Evolutionary conservation across 192 early-diverging fungal species (phyloP), one percentile per base, ranked within the genome.

Genomic region (Cladochytrium replicatum): DNA sequence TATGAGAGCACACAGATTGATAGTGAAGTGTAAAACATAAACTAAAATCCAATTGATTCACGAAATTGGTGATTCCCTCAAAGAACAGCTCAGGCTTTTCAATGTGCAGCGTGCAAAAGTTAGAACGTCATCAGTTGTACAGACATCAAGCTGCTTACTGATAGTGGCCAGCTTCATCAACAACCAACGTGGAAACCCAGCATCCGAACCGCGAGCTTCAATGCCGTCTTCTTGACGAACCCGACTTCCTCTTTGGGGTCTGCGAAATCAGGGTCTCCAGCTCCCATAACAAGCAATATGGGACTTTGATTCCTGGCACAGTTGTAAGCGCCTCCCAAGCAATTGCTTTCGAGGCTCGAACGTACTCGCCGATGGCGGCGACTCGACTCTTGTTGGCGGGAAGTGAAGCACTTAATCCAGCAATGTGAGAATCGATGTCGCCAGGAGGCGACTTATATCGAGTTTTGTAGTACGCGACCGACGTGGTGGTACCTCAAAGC

Each of bases 191-290:
- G n/a, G n/a, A n/a, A n/a, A n/a, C n/a, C n/a, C n/a, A n/a, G n/a
- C n/a, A n/a, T n/a, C n/a, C n/a, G n/a, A n/a, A n/a, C n/a, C n/a
- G n/a, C n/a, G n/a, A n/a, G n/a, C n/a, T n/a, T n/a, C n/a, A n/a
- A n/a, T n/a, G n/a, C n/a, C n/a, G n/a, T n/a, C 5, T n/a, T 41
- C 4, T 13, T 3, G 4, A 41, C 40, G 4, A 22, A 21, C 44
- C 43, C 48, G 6, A 1, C 17, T 29, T 62, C 60, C 6, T 19
- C 54, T 7, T 15, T 13, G 4, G 60, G 55, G 46, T 64, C 43
- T 21, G 39, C 42, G 29, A 64, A 64, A 42, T 60, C 57, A 0
- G 61, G 57, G 38, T 64, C 61, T 25, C 50, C 55, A 41, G 40
- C 53, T n/a, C 60, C 54, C 32, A 55, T 59, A 8, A 62, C 5